These are phyloP conservation scores for Pseudozyma thailandica DNA, from an alignment of 1,284 basidiomycete species.

Conservation along the genomic window DNA sequence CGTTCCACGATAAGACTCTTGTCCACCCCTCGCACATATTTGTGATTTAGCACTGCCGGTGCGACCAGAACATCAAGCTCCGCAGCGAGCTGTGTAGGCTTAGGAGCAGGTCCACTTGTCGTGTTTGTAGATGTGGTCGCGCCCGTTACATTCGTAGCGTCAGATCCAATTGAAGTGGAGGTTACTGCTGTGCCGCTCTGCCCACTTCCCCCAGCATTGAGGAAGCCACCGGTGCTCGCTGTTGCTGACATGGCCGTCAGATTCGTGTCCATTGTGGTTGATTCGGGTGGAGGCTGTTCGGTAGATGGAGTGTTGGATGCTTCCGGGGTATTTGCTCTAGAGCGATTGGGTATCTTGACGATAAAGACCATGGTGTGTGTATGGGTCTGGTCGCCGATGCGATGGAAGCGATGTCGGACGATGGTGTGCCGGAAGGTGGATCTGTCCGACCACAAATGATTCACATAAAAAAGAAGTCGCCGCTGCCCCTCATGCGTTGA, in stretches of 20 bases:
- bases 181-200: background rate
- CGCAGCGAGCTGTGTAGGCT: slow-evolving; percentile 3
- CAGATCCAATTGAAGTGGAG: background rate
- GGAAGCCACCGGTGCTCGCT: background rate
- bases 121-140: background rate
- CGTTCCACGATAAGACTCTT: slow-evolving; percentile 64
- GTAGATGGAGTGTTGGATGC: slow-evolving; percentile 24
- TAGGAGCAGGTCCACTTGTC: background rate
- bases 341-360: slow-evolving; percentile 59
- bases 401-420: too few relatives aligned
- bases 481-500: slow-evolving; percentile 4
- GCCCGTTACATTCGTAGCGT: background rate
- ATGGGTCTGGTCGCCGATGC: too few relatives aligned
- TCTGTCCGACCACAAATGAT: too few relatives aligned
- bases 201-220: background rate
- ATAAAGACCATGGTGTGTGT: slow-evolving; percentile 57
- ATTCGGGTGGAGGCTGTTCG: background rate
- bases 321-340: slow-evolving; percentile 42
- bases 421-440: background rate
- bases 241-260: background rate
- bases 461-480: too few relatives aligned
- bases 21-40: slow-evolving; percentile 63
- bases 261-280: background rate
- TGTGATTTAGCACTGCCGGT: slow-evolving; percentile 60
- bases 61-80: slow-evolving; percentile 60